Evolutionary conservation across 129 eudicot species (phyloP), one percentile per base, ranked within the genome.

Genomic region (Flaveria brownii): DNA sequence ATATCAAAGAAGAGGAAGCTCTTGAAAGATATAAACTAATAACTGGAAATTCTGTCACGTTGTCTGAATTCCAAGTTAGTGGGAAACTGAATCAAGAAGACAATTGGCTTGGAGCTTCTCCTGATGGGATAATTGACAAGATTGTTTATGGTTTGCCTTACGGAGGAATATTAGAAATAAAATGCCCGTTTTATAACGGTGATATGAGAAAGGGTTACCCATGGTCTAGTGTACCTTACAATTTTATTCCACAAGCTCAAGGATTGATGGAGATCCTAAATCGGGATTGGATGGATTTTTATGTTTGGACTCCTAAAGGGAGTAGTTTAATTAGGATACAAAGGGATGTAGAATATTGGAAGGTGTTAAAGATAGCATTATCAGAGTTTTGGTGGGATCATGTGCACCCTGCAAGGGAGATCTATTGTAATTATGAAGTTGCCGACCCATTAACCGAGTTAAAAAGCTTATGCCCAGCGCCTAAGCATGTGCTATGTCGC

Each of bases 201-300:
- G 83, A 90, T 65, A 85, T 84, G 89, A 80, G 85, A 23, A 85
- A 68, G 45, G 87, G 83, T 56, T 56, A 9, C 68, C 97, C 97
- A 0, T 90, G 89, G 90, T 71, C 84, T 39, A 78, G 84, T 18
- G 78, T 90, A 12, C 89, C 95, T 4, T 82, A 83, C 39, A 78
- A 88, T 64, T 90, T 59, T 59, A 67, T 93, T 55, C 98, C 98
- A 15, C 98, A 93, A 71, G 96, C 91, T 68, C 98, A 90, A 78
- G 98, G 98, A 22, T 82, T 93, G 82, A 82, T 93, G 97, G 97
- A 88, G 70, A 88, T 93, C 22, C 41, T 90, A 73, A 89, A 93
- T 70, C 84, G 91, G 39, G 93, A 89, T 71, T 92, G 98, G 98
- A 93, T 90, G 95, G 96, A 93, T 81, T 68, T 90, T 73, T 93